A percentile compares a stretch with the other conserved stretches of the same genome.
phyloP scores from a whole-genome alignment of 306 rosid species.

The Potentilla sterilis region DNA sequence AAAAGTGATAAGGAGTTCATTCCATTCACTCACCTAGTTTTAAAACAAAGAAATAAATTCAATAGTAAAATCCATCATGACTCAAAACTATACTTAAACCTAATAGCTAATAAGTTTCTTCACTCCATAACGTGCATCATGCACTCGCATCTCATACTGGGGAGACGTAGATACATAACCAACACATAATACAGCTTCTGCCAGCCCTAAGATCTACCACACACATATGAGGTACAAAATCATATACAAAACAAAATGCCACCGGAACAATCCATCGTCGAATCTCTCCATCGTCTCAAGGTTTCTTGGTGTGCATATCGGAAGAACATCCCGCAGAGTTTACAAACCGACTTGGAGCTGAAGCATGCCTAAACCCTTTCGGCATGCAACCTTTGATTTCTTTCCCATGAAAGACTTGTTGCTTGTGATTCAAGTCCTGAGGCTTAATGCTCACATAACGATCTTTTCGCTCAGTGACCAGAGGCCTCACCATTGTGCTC shows the following conservation, averaged over 20 bases:
- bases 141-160: background rate
- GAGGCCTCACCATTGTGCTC: constrained; percentile 69
- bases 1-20: too few relatives aligned
- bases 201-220: background rate
- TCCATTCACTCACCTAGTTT: too few relatives aligned
- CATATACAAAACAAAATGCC: constrained; percentile 34
- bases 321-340: constrained; percentile 52
- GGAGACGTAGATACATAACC: background rate
- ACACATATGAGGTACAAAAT: constrained; percentile 16
- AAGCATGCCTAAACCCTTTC: constrained; percentile 58
- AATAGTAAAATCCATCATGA: background rate
- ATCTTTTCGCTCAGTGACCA: constrained; percentile 41
- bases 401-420: constrained; percentile 40
- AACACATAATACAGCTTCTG: background rate
- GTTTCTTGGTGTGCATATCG: constrained; percentile 35
- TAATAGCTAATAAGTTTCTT: background rate
- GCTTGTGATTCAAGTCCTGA: constrained; percentile 33
- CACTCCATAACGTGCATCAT: background rate
- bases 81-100: background rate
- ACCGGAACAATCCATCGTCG: constrained; percentile 1
- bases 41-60: background rate
- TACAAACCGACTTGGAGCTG: constrained; percentile 79
- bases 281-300: constrained; percentile 26
- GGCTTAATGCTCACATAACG: constrained; percentile 43
- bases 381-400: constrained; percentile 68